These are phyloP conservation scores for Fusarium redolens DNA, from an alignment of 2,329 filamentous ascomycete genomes.

Conservation along the genomic window DNA sequence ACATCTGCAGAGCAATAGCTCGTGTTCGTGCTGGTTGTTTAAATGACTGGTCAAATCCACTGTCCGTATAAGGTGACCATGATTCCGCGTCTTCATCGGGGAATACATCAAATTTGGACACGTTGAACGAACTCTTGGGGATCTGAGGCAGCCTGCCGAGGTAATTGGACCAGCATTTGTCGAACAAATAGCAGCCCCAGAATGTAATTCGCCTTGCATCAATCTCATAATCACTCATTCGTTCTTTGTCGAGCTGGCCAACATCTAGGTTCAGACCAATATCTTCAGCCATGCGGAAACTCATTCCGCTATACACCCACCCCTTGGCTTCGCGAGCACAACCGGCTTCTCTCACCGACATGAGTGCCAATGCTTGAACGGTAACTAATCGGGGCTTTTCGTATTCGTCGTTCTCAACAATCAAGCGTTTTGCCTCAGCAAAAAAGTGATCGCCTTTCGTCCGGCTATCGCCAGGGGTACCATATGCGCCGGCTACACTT, in stretches of 20 bases:
- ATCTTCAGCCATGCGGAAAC: conserved; percentile 96
- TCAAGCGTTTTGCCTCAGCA: conserved; percentile 87
- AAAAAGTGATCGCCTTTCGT: conserved; percentile 98
- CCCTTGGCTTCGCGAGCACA: conserved; percentile 94
- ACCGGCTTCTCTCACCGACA: conserved; percentile 96
- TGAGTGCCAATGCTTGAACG: conserved; percentile 91
- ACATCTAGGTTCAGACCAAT: conserved; percentile 90
- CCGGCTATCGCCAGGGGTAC: conserved; percentile 76
- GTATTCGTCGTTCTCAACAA: conserved; percentile 92
- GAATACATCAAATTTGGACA: conserved; percentile 91
- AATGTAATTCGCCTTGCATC: conserved; percentile 93
- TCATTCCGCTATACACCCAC: conserved; percentile 99
- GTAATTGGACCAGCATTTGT: conserved; percentile 99
- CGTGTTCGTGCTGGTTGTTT: conserved; percentile 86
- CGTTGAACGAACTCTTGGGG: conserved; percentile 80
- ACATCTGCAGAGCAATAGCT: conserved; percentile 83
- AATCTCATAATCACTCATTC: conserved; percentile 82
- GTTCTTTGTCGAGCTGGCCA: conserved; percentile 69
- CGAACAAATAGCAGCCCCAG: conserved; percentile 98
- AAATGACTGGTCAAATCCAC: conserved; percentile 76
- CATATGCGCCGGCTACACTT: conserved; percentile 76
- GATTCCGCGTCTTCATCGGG: conserved; percentile 85
- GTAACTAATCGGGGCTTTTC: conserved; percentile 89
- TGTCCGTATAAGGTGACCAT: conserved; percentile 92
- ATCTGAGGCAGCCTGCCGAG: conserved; percentile 91